Base-by-base conservation (phyloP, 768 basidiomycete genomes). In the Kwoniella dendrophila region DNA sequence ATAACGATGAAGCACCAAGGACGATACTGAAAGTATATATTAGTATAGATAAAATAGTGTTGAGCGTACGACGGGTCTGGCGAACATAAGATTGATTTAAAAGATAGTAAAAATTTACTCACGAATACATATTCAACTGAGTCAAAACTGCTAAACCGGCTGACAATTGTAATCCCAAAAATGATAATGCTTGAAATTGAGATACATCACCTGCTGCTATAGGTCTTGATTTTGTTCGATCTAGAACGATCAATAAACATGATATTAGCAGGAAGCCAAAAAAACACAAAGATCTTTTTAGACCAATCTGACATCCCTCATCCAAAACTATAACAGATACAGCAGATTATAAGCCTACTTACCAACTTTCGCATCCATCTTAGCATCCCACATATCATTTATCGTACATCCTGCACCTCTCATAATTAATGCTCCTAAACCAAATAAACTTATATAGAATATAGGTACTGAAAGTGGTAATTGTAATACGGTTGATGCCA, bases 361-460 rank as follows among this genome's bases (percentile, higher is more conserved):
- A 93, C 94, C 92, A 50, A 98, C 96, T 38, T 88, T 87, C 74
- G 86, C 87, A 83, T 99, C 96, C 45, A 96, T 85, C 63, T 90
- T 86, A 66, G 83, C 84, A 80, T 99, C 96, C 95, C 96, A 98
- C 87, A 99, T 87, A 75, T 99, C 96, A 77, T 99, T 99, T 70
- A 99, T 95, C 2, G 92, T 97, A 79, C 96, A 99, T 2, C 96
- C 96, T 22, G 96, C 96, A 4, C 95, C 92, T 20, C 96, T 87
- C 96, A 99, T 99, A 52, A 98, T 84, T 44, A 96, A 69, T 0
- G 96, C 93, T 1, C 96, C 96, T 10, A 88, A 76, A 2, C 91
- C 94, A 73, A 98, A 98, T 1, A 98, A 81, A 33, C 85, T 81
- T 48, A 91, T 82, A 73, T 92, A 95, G 18, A 85, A 86, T 56